Evolutionary conservation across 371 early-diverging fungal genomes (phyloP).

Genomic region (Actinomortierella wolfii): DNA sequence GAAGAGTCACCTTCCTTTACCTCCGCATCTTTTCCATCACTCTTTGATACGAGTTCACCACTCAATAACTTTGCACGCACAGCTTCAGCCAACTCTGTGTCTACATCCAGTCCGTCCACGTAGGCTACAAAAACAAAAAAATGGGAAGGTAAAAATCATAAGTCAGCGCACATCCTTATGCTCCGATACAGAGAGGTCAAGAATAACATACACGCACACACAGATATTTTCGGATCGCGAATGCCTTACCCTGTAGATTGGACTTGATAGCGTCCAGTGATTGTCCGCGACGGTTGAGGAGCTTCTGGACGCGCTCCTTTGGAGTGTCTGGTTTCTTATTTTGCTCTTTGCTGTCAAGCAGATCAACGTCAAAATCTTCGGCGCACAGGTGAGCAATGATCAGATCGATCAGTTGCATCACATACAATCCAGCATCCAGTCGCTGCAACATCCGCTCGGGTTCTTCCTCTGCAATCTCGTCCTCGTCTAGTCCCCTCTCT

Average conservation of each 20-base stretch:
- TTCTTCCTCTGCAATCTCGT: conserved; percentile 65
- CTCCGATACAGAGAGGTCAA: too few species aligned
- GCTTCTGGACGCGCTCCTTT: conserved; percentile 7
- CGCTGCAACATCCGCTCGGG: conserved; percentile 59
- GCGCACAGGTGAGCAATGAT: conserved; percentile 66
- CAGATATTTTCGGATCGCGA: too few species aligned
- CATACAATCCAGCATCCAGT: conserved; percentile 82
- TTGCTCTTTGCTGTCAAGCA: conserved; percentile 1
- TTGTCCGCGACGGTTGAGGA: conserved; percentile 40
- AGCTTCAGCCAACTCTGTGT: conserved; percentile 28
- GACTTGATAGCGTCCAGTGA: conserved; percentile 37
- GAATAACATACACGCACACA: too few species aligned
- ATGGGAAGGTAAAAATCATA: neutral
- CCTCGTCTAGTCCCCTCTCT: conserved; percentile 56
- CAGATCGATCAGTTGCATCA: conserved; percentile 77
- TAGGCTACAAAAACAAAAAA: conserved; percentile 13
- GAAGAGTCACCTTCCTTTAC: neutral
- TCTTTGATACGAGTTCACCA: conserved; percentile 7
- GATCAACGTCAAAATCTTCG: conserved; percentile 48
- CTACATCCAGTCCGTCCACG: conserved; percentile 32
- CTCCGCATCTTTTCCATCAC: conserved; percentile 8
- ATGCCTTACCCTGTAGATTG: conserved; percentile 20
- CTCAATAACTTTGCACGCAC: conserved; percentile 22
- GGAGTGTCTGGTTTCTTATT: neutral
- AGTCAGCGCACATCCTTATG: too few species aligned